Conservation (phyloP, 176 grass and related monocot species). For the Lolium multiflorum region DNA sequence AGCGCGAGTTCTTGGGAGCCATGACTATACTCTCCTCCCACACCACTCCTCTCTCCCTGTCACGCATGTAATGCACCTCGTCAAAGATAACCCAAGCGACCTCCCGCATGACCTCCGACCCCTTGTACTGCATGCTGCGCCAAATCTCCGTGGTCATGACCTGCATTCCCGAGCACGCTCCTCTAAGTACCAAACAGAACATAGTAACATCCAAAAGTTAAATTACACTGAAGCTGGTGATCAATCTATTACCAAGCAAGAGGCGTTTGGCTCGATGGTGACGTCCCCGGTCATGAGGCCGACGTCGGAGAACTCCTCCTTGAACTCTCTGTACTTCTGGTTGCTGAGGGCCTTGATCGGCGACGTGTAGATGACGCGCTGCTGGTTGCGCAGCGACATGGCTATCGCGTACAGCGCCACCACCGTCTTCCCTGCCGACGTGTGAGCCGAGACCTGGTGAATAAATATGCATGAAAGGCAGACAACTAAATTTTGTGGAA, state of each 20-base stretch:
- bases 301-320: constrained; percentile 88
- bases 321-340: constrained; percentile 96
- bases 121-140: constrained; percentile 98
- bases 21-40: constrained; percentile 99
- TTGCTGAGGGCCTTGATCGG: constrained; percentile 98
- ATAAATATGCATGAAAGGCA: constrained; percentile 3
- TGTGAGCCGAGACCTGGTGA: constrained; percentile 84
- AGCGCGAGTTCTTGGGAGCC: constrained; percentile 92
- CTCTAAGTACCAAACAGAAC: neutral
- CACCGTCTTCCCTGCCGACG: constrained; percentile 94
- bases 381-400: constrained; percentile 87
- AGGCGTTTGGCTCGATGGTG: constrained; percentile 92
- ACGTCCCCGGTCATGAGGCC: constrained; percentile 96
- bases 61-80: constrained; percentile 98
- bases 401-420: constrained; percentile 94
- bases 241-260: constrained; percentile 78
- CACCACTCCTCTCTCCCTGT: constrained; percentile 94
- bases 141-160: constrained; percentile 99
- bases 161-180: constrained; percentile 37
- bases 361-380: constrained; percentile 92
- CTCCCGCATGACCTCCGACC: constrained; percentile 93
- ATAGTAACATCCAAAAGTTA: neutral
- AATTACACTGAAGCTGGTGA: neutral
- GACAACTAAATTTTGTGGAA: neutral
- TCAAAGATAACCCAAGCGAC: constrained; percentile 97